These are phyloP conservation scores for Nemania abortiva DNA, from an alignment of 2,329 filamentous ascomycete genomes.

Conservation along the genomic window DNA sequence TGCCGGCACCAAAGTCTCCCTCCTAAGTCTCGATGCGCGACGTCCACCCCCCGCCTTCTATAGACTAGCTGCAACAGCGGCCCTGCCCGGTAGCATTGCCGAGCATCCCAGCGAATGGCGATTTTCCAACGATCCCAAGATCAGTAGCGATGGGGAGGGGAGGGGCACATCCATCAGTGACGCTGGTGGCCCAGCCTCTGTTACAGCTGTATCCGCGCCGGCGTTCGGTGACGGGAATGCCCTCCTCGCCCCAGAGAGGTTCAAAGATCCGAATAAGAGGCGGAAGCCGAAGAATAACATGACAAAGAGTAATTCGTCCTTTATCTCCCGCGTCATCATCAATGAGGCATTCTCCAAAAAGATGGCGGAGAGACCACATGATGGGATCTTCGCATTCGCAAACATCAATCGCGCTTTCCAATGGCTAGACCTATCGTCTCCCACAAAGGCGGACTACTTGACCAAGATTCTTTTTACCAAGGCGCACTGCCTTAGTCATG, in stretches of 20 bases:
- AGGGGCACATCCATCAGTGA: slow-evolving; percentile 66
- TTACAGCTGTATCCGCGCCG: slow-evolving; percentile 64
- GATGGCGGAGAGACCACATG: slow-evolving; percentile 79
- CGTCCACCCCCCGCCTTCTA: slow-evolving; percentile 66
- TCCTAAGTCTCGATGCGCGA: slow-evolving; percentile 77
- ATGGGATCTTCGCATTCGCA: slow-evolving; percentile 90
- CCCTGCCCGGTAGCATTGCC: slow-evolving; percentile 66
- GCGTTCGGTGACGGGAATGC: slow-evolving; percentile 90
- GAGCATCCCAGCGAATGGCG: slow-evolving; percentile 72
- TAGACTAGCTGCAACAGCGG: slow-evolving; percentile 64
- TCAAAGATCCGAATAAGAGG: slow-evolving; percentile 82
- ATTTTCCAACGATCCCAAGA: slow-evolving; percentile 69
- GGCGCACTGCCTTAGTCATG: slow-evolving; percentile 93
- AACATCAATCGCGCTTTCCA: slow-evolving; percentile 97
- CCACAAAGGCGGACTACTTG: slow-evolving; percentile 85
- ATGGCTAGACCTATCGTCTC: slow-evolving; percentile 90
- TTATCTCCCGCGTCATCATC: slow-evolving; percentile 95
- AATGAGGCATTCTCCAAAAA: slow-evolving; percentile 85
- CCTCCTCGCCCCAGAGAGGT: slow-evolving; percentile 71
- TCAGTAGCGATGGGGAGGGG: slow-evolving; percentile 68
- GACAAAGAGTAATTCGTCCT: slow-evolving; percentile 97
- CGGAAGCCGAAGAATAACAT: slow-evolving; percentile 98
- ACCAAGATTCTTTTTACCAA: slow-evolving; percentile 98
- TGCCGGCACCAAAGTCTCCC: slow-evolving; percentile 84
- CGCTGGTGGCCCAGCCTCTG: slow-evolving; percentile 55